Percentiles rank a stretch among this genome's conserved stretches.
These are phyloP conservation scores for Micractinium sp. DNA, from an alignment of 139 green algal genomes.

Conservation along the genomic window DNA sequence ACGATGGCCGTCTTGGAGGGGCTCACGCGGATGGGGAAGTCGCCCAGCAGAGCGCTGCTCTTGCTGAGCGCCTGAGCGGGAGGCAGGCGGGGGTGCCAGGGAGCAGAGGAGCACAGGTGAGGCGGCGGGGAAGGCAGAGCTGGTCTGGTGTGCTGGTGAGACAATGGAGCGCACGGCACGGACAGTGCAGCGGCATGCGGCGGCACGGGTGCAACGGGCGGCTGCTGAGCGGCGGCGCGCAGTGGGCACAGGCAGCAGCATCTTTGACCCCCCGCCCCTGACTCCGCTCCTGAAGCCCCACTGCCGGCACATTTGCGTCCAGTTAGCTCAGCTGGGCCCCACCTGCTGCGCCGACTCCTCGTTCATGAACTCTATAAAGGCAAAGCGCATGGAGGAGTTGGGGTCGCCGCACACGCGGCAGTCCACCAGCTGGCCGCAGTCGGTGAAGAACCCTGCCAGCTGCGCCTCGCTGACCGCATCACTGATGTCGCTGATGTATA, in stretches of 20 bases:
- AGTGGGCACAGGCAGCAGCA: neutral
- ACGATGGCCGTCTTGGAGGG: constrained; percentile 95
- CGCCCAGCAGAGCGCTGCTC: constrained; percentile 75
- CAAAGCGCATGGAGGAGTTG: constrained; percentile 92
- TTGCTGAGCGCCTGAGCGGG: constrained; percentile 65
- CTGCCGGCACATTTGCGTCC: too few species aligned
- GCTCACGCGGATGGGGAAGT: constrained; percentile 81
- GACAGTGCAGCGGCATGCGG: neutral
- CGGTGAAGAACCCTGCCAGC: constrained; percentile 75
- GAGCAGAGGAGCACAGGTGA: neutral
- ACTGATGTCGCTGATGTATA: constrained; percentile 84
- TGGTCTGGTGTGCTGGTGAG: too few species aligned
- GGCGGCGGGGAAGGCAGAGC: too few species aligned
- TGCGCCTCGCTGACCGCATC: constrained; percentile 78
- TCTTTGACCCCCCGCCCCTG: too few species aligned
- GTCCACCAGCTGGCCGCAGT: constrained; percentile 84
- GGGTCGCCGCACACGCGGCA: constrained; percentile 95
- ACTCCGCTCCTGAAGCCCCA: too few species aligned
- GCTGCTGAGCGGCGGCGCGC: neutral
- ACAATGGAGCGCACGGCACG: too few species aligned
- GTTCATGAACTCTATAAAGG: constrained; percentile 93
- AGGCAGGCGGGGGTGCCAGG: neutral
- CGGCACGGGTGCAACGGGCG: neutral
- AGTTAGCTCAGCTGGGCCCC: neutral
- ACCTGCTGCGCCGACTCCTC: constrained; percentile 67